Base-by-base conservation (phyloP, 495 filamentous ascomycete species). In the Penicillium odoratum region DNA sequence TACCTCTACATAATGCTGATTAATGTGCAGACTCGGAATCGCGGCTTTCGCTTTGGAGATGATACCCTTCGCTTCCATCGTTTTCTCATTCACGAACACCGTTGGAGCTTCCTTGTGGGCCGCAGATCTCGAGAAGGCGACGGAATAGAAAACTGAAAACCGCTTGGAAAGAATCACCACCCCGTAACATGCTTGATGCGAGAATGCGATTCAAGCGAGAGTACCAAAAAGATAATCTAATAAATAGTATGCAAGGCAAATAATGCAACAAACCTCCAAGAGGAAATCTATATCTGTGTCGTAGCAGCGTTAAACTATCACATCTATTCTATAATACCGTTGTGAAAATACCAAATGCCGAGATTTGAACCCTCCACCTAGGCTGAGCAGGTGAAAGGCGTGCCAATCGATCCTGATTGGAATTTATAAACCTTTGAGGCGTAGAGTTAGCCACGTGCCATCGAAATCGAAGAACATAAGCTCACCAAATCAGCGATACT, bases 91-190 rank as follows among this genome's bases (percentile, higher is more conserved):
- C 63, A 96, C 91, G 3, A 97, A 96, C 69, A 87, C 89, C 9
- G 90, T 93, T 49, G 94, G 93, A 1, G 94, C 94, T 26, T 94
- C 92, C 18, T 77, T 98, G 29, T 98, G 92, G 92, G 93, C 94
- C 21, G 88, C 91, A 7, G 93, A 97, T 75, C 82, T 97, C 53
- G 94, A 98, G 73, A 79, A 82, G 57, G 81, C 59, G 13, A 38
- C 34, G 11, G 34, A 38, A 38, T 38, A 13, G 13, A 15, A 11
- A 4, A 11, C 10, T 38, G 30, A 1, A 4, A 18, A 44, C 30
- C 7, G 26, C 25, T n/a, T 11, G 28, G 28, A 48, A 48, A 31
- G 28, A 1, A 46, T 26, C 43, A 5, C 15, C 4, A 16, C 38
- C 15, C 10, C 10, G 18, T 2, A 21, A 21, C 21, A 21, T 21